Conservation (phyloP, 805 yeast genomes). For the Ogataea populi-albae region DNA sequence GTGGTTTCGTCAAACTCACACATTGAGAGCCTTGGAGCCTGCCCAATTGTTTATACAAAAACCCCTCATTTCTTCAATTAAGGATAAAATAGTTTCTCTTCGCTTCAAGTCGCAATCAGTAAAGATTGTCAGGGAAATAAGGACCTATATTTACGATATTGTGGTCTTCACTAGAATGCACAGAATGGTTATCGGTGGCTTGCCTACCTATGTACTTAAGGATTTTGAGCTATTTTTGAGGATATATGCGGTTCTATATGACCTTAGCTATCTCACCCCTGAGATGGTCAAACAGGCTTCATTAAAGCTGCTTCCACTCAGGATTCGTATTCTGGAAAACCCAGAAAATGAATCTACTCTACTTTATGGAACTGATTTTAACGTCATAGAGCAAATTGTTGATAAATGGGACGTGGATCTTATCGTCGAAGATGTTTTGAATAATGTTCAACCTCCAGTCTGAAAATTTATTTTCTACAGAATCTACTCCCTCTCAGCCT, state of each 20-base stretch:
- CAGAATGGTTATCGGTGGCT: conserved; percentile 50
- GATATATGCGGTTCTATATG: conserved; percentile 41
- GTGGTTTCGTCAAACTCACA: conserved; percentile 34
- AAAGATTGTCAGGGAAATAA: conserved; percentile 47
- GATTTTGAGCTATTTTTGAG: conserved; percentile 42
- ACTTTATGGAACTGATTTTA: conserved; percentile 54
- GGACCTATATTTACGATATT: conserved; percentile 55
- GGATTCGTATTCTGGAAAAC: conserved; percentile 31
- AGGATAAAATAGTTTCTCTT: conserved; percentile 1
- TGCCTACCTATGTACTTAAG: conserved; percentile 43
- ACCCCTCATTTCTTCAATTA: neutral
- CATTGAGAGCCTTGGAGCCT: neutral
- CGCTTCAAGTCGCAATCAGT: conserved; percentile 20
- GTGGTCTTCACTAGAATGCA: conserved; percentile 52
- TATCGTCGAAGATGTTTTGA: conserved; percentile 51
- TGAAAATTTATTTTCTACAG: conserved; percentile 17
- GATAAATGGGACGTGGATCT: conserved; percentile 44
- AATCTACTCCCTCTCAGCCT: neutral
- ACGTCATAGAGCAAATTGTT: conserved; percentile 39
- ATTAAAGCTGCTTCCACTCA: conserved; percentile 46
- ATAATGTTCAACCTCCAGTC: conserved; percentile 50
- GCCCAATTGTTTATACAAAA: too few species aligned
- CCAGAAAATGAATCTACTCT: conserved; percentile 50
- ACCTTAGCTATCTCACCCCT: conserved; percentile 48
- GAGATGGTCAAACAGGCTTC: conserved; percentile 50